Evolutionary conservation across 805 yeast genomes (phyloP).

Genomic region (Ogataea thermomethanolica): DNA sequence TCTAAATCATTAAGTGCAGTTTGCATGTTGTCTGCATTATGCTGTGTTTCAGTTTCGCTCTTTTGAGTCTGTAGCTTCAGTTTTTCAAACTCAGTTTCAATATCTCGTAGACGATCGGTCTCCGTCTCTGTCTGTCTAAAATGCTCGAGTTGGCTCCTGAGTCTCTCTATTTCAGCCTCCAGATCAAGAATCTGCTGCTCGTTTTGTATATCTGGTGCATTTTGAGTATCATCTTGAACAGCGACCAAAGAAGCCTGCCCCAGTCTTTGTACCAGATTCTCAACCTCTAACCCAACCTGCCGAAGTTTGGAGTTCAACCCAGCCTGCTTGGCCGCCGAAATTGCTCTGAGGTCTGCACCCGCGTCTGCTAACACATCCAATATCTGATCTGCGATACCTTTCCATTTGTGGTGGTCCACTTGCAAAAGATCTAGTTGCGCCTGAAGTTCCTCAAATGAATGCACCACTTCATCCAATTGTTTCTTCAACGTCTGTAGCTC

Average conservation of each 20-base stretch:
- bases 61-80: neutral
- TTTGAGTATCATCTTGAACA: neutral
- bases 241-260: conserved; percentile 1
- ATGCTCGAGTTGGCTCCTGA: neutral
- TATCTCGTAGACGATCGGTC: neutral
- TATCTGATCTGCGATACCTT: conserved; percentile 11
- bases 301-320: conserved; percentile 5
- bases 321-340: neutral
- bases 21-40: neutral
- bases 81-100: neutral
- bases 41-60: neutral
- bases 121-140: neutral
- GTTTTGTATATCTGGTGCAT: neutral
- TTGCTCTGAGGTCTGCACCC: neutral
- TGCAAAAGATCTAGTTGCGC: conserved; percentile 17
- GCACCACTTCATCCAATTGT: conserved; percentile 20
- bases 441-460: conserved; percentile 17
- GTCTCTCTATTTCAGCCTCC: neutral
- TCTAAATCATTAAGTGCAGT: neutral
- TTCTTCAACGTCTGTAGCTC: conserved; percentile 3
- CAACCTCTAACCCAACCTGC: conserved; percentile 4
- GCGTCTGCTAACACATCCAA: conserved; percentile 7
- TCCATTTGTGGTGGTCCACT: conserved; percentile 17
- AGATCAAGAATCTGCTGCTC: neutral
- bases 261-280: neutral